Evolutionary conservation across 352 stramenopile genomes (phyloP), one percentile per base, ranked within the genome.

Genomic region (Globisporangium carolinianum): DNA sequence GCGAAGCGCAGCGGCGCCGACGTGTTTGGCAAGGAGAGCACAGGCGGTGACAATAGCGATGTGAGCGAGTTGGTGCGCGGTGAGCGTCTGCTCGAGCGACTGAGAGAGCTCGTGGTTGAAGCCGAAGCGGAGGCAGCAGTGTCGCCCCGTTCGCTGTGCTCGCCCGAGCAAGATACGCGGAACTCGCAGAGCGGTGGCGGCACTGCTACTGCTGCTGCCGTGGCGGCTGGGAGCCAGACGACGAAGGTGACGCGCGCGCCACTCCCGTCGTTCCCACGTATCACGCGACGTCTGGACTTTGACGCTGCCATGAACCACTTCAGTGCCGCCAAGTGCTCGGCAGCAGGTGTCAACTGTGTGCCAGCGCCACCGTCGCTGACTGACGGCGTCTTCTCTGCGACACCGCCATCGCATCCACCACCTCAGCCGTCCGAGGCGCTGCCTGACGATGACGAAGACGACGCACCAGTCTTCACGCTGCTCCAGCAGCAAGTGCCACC

Each of bases 251-350:
- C 55, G 12, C 51, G 39, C 2, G 62, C 57, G 6, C 24, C 54
- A 8, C 67, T 71, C 32, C 68, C 66, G 9, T 17, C 12, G 45
- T 62, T 70, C 58, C 53, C 58, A 39, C 52, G 71, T 2, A 70
- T 79, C 43, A 86, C 75, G 5, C 71, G 78, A 11, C 65, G 78
- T 37, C 59, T 91, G 50, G 63, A 68, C 43, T 91, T 87, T 60
- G 69, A 80, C 45, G 60, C 7, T n/a, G 50, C 50, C n/a, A n/a
- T n/a, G n/a, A n/a, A n/a, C n/a, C n/a, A n/a, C n/a, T n/a, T n/a
- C n/a, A n/a, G n/a, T n/a, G n/a, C n/a, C n/a, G n/a, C n/a, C n/a
- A 11, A 14, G 24, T 17, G 50, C 17, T 14, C 17, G 9, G 10
- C 35, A 35, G 6, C 5, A 58, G 46, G 17, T 8, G 67, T 61